phyloP scores from a whole-genome alignment of 1,284 basidiomycete species.

The Exobasidium cylindrosporum region DNA sequence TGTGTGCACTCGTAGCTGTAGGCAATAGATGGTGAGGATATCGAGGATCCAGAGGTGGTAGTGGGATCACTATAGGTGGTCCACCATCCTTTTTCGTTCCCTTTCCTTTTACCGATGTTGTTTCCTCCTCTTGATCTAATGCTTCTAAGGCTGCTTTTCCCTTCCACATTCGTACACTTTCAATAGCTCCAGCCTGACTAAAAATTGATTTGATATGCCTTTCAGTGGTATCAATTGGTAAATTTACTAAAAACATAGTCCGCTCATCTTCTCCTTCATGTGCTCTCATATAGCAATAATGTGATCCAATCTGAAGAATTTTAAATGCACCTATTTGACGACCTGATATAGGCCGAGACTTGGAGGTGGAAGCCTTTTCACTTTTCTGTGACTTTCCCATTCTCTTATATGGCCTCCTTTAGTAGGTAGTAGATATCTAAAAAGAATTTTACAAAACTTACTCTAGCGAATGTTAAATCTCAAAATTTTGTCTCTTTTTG shows the following conservation, averaged over 20 bases:
- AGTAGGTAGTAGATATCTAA: too few species aligned
- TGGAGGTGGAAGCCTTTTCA: background rate
- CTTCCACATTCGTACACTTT: constrained; percentile 25
- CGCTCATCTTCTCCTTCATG: constrained; percentile 25
- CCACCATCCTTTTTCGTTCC: background rate
- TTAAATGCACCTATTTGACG: constrained; percentile 8
- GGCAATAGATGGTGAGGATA: constrained; percentile 21
- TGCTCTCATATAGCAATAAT: constrained; percentile 26
- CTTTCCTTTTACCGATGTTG: constrained; percentile 14
- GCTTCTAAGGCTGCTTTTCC: constrained; percentile 13
- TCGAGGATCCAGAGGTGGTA: constrained; percentile 19
- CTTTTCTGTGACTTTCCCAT: background rate
- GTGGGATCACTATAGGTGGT: constrained; percentile 5
- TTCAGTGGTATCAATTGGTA: constrained; percentile 45
- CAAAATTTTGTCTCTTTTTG: too few species aligned
- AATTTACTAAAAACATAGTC: constrained; percentile 49
- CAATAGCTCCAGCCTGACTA: constrained; percentile 35
- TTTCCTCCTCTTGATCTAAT: constrained; percentile 30
- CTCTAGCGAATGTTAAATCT: too few species aligned
- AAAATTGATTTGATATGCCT: constrained; percentile 37
- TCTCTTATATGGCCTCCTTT: too few species aligned
- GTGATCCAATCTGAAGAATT: constrained; percentile 8
- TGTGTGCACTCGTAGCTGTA: constrained; percentile 36
- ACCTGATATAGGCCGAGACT: background rate
- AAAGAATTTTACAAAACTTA: too few species aligned